Base-by-base conservation (phyloP, 768 basidiomycete species). In the Lactarius indigo region DNA sequence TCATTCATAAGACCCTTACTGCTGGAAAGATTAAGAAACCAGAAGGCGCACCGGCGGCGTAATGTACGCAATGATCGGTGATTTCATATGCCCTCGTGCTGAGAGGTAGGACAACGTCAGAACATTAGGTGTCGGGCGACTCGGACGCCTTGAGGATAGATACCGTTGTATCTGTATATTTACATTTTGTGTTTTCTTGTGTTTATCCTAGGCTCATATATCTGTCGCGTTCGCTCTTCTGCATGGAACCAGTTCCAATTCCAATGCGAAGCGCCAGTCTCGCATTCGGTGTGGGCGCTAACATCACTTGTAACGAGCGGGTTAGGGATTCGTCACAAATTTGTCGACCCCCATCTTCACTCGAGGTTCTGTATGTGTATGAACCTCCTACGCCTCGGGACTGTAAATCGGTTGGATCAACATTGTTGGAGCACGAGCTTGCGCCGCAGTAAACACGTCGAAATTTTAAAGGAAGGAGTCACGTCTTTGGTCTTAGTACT, bases 1-100 rank as follows among this genome's bases (percentile, higher is more conserved):
- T 93, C 80, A 93, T 94, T 70, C 92, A 94, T 83, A 92, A 92
- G 83, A 86, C 83, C 69, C 81, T 94, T 66, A 92, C 90, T 2
- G 73, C 72, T 1, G 77, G 79, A 31, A 80, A 76, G 52, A 30
- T 79, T 52, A 76, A 77, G 70, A 64, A 65, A 35, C 66, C 61
- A 8, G 60, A 71, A 13, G 64, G 26, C 5, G 44, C 52, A 28
- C 64, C 9, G 33, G 33, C 33, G 6, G 35, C 35, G 35, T 37
- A 37, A 12, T 13, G 35, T 13, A 12, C 35, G 3, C 35, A 37
- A 37, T n/a, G n/a, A n/a, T n/a, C 33, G 33, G 35, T 12, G 35
- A 37, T 37, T 37, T 37, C 35, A 31, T 31, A 31, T 31, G 31
- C 31, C 3, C 6, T 31, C 31, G 35, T 37, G 35, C 1, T 37